Base-by-base conservation (phyloP, 345 rosid genomes). In the Iberis pinnata region DNA sequence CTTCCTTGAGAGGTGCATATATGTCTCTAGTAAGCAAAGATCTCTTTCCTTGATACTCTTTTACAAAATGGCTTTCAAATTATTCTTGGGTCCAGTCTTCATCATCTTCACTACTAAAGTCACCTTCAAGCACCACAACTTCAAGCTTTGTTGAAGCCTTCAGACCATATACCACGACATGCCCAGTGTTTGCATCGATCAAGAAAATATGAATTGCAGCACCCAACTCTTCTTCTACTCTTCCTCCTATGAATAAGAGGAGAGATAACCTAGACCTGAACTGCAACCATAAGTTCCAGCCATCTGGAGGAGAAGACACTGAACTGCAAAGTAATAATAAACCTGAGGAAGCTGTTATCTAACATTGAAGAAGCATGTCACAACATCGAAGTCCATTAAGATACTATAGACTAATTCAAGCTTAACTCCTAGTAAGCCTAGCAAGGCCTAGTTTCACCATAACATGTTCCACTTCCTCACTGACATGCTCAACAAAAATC, bases 391-490 rank as follows among this genome's bases (percentile, higher is more conserved):
- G 39, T 32, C 43, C 44, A 56, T 11, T 17, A 37, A 1, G 17
- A 43, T 26, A 64, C 7, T 45, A 6, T 13, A n/a, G 39, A 38
- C 11, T 9, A 32, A 1, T 11, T 43, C 31, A 29, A 29, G 7
- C 24, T 13, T 48, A 85, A 97, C 90, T 78, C 76, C 94, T 88
- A 73, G 60, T 79, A 64, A 88, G 75, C 76, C 97, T 80, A 54
- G 99, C 76, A 68, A 95, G 94, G 18, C 85, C 99, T 62, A 88
- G 26, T 76, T 83, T 92, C 10, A 97, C 88, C 59, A 92, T 78
- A 72, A 97, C 99, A 56, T 97, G 96, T 69, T 92, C 99, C 25
- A 92, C 95, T 69, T 92, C 99, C 71, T 92, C 99, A 12, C 99
- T 92, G 14, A 92, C 99, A 97, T 92, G 75, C 70, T 71, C 69